These are phyloP conservation scores for Hymenoscyphus occultus DNA, from an alignment of 2,329 filamentous ascomycete genomes.

Conservation along the genomic window DNA sequence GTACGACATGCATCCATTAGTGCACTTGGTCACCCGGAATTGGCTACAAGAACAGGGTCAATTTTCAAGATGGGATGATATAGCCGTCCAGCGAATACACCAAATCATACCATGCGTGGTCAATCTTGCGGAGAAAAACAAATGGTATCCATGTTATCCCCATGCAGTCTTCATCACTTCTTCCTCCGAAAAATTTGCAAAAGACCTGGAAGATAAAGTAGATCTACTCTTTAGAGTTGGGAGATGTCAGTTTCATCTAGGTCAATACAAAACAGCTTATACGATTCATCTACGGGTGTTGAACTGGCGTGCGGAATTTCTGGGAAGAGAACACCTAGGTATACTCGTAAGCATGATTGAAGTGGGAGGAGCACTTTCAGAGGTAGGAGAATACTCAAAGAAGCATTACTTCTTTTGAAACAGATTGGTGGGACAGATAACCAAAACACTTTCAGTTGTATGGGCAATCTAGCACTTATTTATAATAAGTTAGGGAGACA, in stretches of 20 bases:
- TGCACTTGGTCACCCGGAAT: constrained; percentile 19
- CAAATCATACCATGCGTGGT: neutral
- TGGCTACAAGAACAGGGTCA: neutral
- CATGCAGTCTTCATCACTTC: neutral
- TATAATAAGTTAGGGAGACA: neutral
- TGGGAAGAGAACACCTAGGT: neutral
- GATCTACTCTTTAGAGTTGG: neutral
- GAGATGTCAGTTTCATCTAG: neutral
- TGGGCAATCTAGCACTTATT: neutral
- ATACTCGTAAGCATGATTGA: neutral
- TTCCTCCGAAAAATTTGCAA: neutral
- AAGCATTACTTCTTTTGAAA: neutral
- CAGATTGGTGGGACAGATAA: neutral
- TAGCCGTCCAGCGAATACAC: neutral
- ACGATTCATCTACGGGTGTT: neutral
- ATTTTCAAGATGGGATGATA: neutral
- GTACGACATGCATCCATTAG: constrained; percentile 22
- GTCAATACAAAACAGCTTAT: neutral
- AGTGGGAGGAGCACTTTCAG: too few species aligned
- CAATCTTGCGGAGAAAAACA: neutral
- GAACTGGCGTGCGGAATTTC: neutral
- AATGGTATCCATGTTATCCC: neutral
- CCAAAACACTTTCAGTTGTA: neutral
- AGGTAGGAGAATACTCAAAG: too few species aligned
- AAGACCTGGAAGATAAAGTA: neutral